Evolutionary conservation across 345 rosid species (phyloP).

Genomic region (Salix purpurea): DNA sequence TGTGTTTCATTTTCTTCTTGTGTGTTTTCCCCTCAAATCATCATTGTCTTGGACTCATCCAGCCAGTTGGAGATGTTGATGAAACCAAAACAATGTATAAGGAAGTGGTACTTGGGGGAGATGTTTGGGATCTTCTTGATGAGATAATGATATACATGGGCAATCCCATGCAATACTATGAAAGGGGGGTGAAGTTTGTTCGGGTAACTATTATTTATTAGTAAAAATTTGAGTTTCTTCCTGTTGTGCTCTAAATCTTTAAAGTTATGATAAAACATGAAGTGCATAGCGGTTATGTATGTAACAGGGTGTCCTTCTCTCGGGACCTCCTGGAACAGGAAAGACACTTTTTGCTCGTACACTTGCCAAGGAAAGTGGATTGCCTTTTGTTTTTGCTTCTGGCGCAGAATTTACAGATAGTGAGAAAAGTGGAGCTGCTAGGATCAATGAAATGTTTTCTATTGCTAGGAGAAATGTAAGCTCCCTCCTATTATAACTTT

Average conservation of each 20-base stretch:
- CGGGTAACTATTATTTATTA: slow-evolving; percentile 54
- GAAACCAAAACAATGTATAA: slow-evolving; percentile 85
- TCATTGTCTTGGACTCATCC: slow-evolving; percentile 25
- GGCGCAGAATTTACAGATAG: slow-evolving; percentile 96
- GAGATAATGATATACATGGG: slow-evolving; percentile 94
- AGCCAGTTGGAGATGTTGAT: slow-evolving; percentile 91
- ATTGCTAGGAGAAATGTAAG: slow-evolving; percentile 90
- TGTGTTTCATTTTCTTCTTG: background rate
- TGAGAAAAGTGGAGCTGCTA: slow-evolving; percentile 85
- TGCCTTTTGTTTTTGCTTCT: slow-evolving; percentile 93
- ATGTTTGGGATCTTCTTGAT: slow-evolving; percentile 98
- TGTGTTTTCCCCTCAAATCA: slow-evolving; percentile 17
- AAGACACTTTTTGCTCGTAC: slow-evolving; percentile 97
- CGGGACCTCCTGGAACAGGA: slow-evolving; percentile 99
- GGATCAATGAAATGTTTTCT: slow-evolving; percentile 89
- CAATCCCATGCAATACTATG: slow-evolving; percentile 90
- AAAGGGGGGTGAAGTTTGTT: slow-evolving; percentile 76
- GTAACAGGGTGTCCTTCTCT: slow-evolving; percentile 88
- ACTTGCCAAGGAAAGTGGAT: slow-evolving; percentile 89
- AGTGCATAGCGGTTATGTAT: slow-evolving; percentile 12
- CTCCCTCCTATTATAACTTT: background rate
- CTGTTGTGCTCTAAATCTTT: background rate
- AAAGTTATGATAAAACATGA: background rate
- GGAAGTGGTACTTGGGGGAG: slow-evolving; percentile 95
- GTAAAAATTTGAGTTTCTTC: background rate